Evolutionary conservation across 1,139 yeast species (phyloP), one percentile per base, ranked within the genome.

Genomic region (Candida pseudocylindracea): DNA sequence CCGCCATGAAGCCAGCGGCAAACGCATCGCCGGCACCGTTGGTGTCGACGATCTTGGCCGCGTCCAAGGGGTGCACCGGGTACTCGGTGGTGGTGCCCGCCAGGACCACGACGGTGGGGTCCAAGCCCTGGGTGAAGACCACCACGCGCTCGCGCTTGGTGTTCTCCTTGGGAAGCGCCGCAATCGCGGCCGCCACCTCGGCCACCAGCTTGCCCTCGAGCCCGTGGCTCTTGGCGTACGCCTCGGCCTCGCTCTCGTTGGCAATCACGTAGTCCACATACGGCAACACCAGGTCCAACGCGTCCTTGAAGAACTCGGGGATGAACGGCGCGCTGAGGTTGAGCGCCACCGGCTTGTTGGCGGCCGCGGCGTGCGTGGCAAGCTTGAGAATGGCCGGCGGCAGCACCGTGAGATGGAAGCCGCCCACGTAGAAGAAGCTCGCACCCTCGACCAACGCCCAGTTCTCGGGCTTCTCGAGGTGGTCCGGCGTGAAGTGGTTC

Each of bases 1-100:
- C 91, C 38, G 94, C 94, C 43, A 85, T 57, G 55, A 88, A 88
- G 36, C 98, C 99, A 49, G 93, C 93, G 37, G 96, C 98, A 51
- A 88, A 88, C 20, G 98, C 96, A 52, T 88, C 99, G 54, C 98
- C 99, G 32, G 98, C 98, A 62, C 98, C 98, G 58, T 88, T 88
- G 50, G 96, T 80, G 60, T 88, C 99, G 36, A 66, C 73, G 41
- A 88, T 67, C 54, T 75, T 62, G 33, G 63, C 57, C 32, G 67
- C 48, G 32, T 68, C 75, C 48, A 88, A 65, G 39, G 73, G 67
- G 44, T 69, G 74, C 35, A 88, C 94, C 34, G 76, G 63, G 62
- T 55, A 71, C 45, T 60, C 59, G 42, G 64, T 53, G 31, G 62
- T 49, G 37, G 64, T 66, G 32, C 63, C 49, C 28, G 53, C 53